Percentiles rank a stretch among this genome's conserved stretches.
Conservation (phyloP, 345 rosid species). For the Brassica carinata region DNA sequence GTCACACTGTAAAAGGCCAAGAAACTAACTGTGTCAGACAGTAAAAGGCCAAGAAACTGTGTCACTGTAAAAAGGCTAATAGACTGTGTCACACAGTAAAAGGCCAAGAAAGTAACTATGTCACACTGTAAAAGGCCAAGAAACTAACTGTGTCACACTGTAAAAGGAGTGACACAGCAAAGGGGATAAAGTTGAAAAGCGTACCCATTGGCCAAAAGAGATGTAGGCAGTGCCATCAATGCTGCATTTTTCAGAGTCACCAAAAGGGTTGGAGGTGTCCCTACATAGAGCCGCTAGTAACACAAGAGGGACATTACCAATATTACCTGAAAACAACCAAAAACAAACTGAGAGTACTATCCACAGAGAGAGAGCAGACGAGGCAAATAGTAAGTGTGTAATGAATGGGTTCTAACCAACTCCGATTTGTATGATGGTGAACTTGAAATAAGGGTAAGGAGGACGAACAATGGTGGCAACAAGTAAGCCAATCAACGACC, state of each 20-base stretch:
- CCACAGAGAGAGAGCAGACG: background rate
- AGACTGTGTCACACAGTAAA: too few species aligned
- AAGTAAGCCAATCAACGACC: slow-evolving; percentile 74
- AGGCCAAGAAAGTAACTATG: too few species aligned
- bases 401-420: slow-evolving; percentile 59
- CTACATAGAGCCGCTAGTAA: slow-evolving; percentile 89
- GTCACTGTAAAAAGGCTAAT: too few species aligned
- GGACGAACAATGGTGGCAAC: slow-evolving; percentile 73
- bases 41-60: too few species aligned
- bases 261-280: slow-evolving; percentile 85
- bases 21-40: background rate
- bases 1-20: background rate
- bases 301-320: slow-evolving; percentile 98
- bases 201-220: slow-evolving; percentile 98
- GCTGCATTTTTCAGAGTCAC: slow-evolving; percentile 75
- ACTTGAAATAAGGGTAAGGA: slow-evolving; percentile 95
- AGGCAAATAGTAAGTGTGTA: background rate
- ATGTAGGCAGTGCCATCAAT: slow-evolving; percentile 94
- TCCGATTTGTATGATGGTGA: slow-evolving; percentile 82
- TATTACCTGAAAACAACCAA: slow-evolving; percentile 70
- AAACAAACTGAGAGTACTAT: background rate
- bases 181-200: slow-evolving; percentile 16
- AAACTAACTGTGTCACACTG: background rate
- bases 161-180: background rate
- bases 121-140: background rate